Base-by-base conservation (phyloP, 768 basidiomycete genomes). In the Boletus huronensis region DNA sequence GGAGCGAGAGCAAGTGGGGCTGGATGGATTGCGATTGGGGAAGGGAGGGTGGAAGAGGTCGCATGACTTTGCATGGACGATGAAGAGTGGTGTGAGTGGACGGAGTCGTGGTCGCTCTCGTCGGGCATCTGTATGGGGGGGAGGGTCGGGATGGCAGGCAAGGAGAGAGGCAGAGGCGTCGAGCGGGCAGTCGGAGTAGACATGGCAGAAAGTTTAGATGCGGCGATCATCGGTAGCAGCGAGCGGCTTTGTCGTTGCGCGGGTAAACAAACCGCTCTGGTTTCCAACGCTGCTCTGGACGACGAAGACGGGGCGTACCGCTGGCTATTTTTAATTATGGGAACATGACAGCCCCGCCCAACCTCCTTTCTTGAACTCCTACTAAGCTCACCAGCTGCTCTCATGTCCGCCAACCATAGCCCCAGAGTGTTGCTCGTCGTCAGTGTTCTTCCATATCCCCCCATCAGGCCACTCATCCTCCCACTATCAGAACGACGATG, bases 401-500 rank as follows among this genome's bases (percentile, higher is more conserved):
- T 43, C 54, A 63, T 66, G 64, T 44, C 43, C 25, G 31, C 29
- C 40, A 17, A 17, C 21, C n/a, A n/a, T n/a, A 49, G 29, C 29
- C 64, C 67, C 35, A 70, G 66, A 25, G 77, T 79, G 34, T 57
- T 79, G 14, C 70, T 79, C 55, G 78, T 79, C 58, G 78, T 72
- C 64, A 72, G 77, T 72, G 48, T 45, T 42, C 36, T 50, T 36
- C 39, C 38, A 16, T 23, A 32, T 47, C 32, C 9, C 19, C 26
- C 14, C 31, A 6, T 26, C 25, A 3, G 6, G 1, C 11, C n/a
- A 26, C 49, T 62, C 55, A 61, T 41, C 31, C 9, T 26, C 34
- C n/a, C 17, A 3, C 43, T 2, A 28, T 8, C 61, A 90, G 85
- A 93, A 93, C 67, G 90, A 93, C 63, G 91, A 93, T 62, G 90